Conservation (phyloP, 2,329 filamentous ascomycete species). For the Aureobasidium lini region DNA sequence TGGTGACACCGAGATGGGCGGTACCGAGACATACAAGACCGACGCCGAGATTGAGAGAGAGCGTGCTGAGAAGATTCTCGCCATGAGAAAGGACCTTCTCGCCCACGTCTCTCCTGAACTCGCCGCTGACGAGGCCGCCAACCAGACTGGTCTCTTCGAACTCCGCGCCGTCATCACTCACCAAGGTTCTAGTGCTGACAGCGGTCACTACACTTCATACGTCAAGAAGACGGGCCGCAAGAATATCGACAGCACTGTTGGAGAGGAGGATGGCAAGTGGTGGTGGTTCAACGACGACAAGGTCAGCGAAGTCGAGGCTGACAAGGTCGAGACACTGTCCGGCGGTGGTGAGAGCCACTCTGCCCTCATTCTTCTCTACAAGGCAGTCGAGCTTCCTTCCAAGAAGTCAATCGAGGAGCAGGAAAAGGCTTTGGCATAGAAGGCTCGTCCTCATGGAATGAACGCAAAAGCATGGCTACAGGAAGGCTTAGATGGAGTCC, state of each 20-base stretch:
- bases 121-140: slow-evolving; percentile 69
- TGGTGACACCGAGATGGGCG: slow-evolving; percentile 65
- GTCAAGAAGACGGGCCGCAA: slow-evolving; percentile 80
- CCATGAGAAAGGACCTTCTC: slow-evolving; percentile 82
- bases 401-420: slow-evolving; percentile 39
- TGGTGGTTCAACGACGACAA: slow-evolving; percentile 99
- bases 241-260: slow-evolving; percentile 67
- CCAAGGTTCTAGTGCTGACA: slow-evolving; percentile 93
- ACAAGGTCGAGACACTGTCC: slow-evolving; percentile 83
- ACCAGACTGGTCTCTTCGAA: slow-evolving; percentile 93
- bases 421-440: slow-evolving; percentile 20
- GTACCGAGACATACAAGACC: slow-evolving; percentile 83
- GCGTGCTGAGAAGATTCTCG: slow-evolving; percentile 63
- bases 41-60: slow-evolving; percentile 90
- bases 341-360: slow-evolving; percentile 88
- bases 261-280: slow-evolving; percentile 87
- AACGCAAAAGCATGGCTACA: neutral
- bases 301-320: slow-evolving; percentile 81
- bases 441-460: neutral
- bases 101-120: slow-evolving; percentile 68
- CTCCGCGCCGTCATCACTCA: slow-evolving; percentile 90
- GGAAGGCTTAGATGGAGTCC: neutral
- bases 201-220: slow-evolving; percentile 95
- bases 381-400: slow-evolving; percentile 60
- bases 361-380: slow-evolving; percentile 72